Percentiles rank a stretch among this genome's conserved stretches.
These are phyloP conservation scores for Glycine soja DNA, from an alignment of 306 rosid genomes.

Conservation along the genomic window DNA sequence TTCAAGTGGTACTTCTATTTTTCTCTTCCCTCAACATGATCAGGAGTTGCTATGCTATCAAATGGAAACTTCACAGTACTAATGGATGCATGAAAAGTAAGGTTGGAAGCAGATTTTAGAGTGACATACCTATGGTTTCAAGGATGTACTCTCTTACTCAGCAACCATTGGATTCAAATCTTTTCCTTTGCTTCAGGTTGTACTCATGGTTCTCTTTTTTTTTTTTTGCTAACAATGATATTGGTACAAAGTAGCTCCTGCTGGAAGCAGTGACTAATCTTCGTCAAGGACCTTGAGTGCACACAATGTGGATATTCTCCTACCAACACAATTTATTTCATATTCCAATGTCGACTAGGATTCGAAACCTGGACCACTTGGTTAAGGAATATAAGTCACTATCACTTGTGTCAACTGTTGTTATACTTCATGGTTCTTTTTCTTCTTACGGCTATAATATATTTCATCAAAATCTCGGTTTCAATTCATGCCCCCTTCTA, in stretches of 20 bases:
- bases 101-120: background rate
- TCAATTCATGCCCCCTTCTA: slow-evolving; percentile 10
- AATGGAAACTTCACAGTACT: background rate
- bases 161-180: background rate
- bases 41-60: background rate
- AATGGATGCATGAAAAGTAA: slow-evolving; percentile 3
- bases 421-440: background rate
- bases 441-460: background rate
- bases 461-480: slow-evolving; percentile 15
- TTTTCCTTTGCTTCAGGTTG: slow-evolving; percentile 17
- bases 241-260: too few species aligned
- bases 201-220: background rate
- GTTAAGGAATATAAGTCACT: too few species aligned
- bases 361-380: too few species aligned
- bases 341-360: too few species aligned
- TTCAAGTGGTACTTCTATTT: too few species aligned
- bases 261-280: too few species aligned
- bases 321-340: too few species aligned
- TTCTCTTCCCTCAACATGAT: background rate
- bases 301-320: too few species aligned
- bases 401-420: too few species aligned
- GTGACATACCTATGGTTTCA: slow-evolving; percentile 24
- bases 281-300: too few species aligned
- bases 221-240: background rate
- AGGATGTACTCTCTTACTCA: background rate